phyloP scores from a whole-genome alignment of 108 stramenopile species.

The Fragilariopsis cylindrus region DNA sequence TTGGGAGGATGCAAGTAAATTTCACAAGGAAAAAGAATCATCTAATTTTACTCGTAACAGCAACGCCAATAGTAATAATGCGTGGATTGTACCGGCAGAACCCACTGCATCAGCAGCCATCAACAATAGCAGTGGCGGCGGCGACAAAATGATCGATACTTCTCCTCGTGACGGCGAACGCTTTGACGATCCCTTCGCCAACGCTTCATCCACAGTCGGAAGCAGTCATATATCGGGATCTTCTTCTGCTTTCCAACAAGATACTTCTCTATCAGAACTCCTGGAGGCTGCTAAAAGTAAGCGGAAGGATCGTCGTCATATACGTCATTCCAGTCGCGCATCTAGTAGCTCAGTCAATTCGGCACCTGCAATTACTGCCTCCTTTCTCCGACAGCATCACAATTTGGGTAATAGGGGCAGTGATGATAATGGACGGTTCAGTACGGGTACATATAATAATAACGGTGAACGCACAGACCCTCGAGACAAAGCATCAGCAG shows the following conservation, averaged over 20 bases:
- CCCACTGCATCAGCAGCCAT: not conserved
- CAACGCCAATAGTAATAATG: not conserved
- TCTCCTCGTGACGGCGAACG: not conserved
- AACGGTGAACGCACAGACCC: not conserved
- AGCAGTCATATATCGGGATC: slow-evolving; percentile 4
- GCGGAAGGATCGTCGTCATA: slow-evolving; percentile 11
- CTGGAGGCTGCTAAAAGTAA: slow-evolving; percentile 58
- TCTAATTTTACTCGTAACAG: not conserved
- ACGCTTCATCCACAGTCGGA: not conserved
- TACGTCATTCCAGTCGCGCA: slow-evolving; percentile 19
- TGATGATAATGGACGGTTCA: slow-evolving; percentile 2
- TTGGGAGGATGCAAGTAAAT: not conserved
- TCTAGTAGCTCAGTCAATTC: slow-evolving; percentile 69
- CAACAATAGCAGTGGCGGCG: not conserved
- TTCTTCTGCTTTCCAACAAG: slow-evolving; percentile 7
- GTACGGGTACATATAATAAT: slow-evolving; percentile 1
- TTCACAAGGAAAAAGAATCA: not conserved
- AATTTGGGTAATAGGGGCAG: slow-evolving; percentile 18
- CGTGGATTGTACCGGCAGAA: too few species aligned
- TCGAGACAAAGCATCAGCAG: not conserved
- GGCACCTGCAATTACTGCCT: slow-evolving; percentile 68
- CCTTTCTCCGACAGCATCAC: slow-evolving; percentile 59
- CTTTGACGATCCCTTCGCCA: not conserved
- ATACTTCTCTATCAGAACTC: slow-evolving; percentile 49
- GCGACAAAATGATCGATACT: not conserved